Evolutionary conservation across 208 protist genomes (phyloP), one percentile per base, ranked within the genome.

Genomic region (Angomonas ambiguus): DNA sequence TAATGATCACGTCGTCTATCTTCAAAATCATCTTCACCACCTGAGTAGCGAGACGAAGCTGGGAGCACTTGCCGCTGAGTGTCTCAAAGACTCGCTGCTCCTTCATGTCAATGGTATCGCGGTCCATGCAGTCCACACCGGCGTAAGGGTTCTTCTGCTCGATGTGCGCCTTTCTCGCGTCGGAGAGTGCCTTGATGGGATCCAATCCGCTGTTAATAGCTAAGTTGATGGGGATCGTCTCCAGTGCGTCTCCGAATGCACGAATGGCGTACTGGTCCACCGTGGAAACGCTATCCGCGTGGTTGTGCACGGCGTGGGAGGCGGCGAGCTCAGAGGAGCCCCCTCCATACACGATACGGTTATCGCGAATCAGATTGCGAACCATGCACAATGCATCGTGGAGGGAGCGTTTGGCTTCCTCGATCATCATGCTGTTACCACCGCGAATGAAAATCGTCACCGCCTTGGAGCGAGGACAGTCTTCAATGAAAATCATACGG

Each of bases 1-100:
- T 93, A n/a, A 93, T 74, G 49, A 99, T 99, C 34, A 99, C 95
- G 80, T 99, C 98, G 83, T 99, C 99, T 45, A 99, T 99, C 92
- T 99, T 99, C 20, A 99, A 85, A 67, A 99, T 99, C 99, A 99
- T 99, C 82, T 99, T 99, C 57, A 99, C 98, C 11, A 99, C 97
- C 80, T 99, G 98, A 48, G 98, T 99, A 8, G 99, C 99, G 0
- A 99, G 88, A 33, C 98, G 82, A 32, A 99, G 82, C 92, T 99
- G 99, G 67, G 99, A 98, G 78, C 95, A 97, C 85, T 99, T 99
- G 48, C 96, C 97, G 62, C 95, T 92, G 24, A 99, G 88, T 4
- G 99, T 99, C 76, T 99, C 99, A 59, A 99, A 99, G 8, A 99
- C 98, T 32, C 84, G 57, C 85, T 99, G 98, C 61, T 95, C 66